Conservation (phyloP, 2,329 filamentous ascomycete genomes). For the Aureobasidium zeae region DNA sequence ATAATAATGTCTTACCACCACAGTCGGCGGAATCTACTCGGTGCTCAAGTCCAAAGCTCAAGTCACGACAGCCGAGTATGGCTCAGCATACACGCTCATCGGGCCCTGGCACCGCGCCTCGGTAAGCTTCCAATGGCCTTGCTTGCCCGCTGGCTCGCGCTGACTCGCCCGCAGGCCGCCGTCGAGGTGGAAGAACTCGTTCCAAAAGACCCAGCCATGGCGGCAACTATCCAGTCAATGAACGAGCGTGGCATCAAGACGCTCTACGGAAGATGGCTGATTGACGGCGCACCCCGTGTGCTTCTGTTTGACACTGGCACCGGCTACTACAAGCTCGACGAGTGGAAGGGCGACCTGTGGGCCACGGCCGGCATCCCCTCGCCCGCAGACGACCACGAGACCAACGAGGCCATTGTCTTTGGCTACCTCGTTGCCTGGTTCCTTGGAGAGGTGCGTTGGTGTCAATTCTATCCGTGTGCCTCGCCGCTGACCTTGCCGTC, state of each 20-base stretch:
- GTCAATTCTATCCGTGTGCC: background rate
- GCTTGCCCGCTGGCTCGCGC: constrained; percentile 7
- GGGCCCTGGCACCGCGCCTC: constrained; percentile 88
- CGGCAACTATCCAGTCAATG: constrained; percentile 84
- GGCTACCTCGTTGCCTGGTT: constrained; percentile 98
- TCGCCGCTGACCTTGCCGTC: constrained; percentile 16
- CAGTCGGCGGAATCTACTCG: constrained; percentile 98
- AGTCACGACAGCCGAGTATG: constrained; percentile 97
- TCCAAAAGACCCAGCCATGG: constrained; percentile 69
- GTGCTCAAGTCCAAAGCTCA: constrained; percentile 98
- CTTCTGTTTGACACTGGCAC: constrained; percentile 92
- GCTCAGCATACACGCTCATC: constrained; percentile 89
- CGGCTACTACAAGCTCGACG: constrained; percentile 80
- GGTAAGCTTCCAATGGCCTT: constrained; percentile 42
- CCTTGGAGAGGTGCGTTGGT: constrained; percentile 69
- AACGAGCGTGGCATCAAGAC: constrained; percentile 81
- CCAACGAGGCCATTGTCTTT: constrained; percentile 95
- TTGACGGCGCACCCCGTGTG: constrained; percentile 89
- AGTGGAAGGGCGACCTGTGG: constrained; percentile 98
- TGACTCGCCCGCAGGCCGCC: constrained; percentile 55
- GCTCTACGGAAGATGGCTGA: constrained; percentile 92
- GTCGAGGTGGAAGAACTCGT: constrained; percentile 94
- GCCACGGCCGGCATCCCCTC: constrained; percentile 87
- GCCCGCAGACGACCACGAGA: constrained; percentile 83
- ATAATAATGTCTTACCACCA: constrained; percentile 20